Evolutionary conservation across 1,284 basidiomycete genomes (phyloP).

Genomic region (Singerocomus inundabilis): DNA sequence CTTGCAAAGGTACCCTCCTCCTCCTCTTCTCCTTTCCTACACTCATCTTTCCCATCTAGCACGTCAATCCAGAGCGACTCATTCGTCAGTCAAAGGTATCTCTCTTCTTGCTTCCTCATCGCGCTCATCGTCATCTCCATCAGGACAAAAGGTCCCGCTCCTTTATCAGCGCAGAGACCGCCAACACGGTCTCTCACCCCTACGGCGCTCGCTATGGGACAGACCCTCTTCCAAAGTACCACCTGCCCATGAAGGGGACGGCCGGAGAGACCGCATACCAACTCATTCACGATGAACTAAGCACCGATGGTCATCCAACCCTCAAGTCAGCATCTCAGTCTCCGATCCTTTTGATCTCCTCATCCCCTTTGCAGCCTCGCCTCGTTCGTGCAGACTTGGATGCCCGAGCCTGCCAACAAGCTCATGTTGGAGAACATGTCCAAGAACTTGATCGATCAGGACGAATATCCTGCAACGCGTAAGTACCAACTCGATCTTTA

Average conservation of each 20-base stretch:
- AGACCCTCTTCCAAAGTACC: conserved; percentile 63
- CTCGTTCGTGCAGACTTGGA: conserved; percentile 74
- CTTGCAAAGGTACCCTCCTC: conserved; percentile 46
- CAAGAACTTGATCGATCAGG: conserved; percentile 89
- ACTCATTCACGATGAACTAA: conserved; percentile 82
- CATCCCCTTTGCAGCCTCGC: conserved; percentile 84
- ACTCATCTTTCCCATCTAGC: conserved; percentile 39
- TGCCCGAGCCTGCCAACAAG: conserved; percentile 60
- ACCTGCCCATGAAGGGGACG: conserved; percentile 60
- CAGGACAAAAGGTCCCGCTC: conserved; percentile 48
- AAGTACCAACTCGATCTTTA: conserved; percentile 20
- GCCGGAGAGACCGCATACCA: conserved; percentile 66
- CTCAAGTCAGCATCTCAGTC: conserved; percentile 38
- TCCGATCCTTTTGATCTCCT: not conserved
- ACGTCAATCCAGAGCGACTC: conserved; percentile 62
- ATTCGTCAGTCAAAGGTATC: conserved; percentile 53
- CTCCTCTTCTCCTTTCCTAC: not conserved
- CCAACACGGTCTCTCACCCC: conserved; percentile 38
- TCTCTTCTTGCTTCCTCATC: not conserved
- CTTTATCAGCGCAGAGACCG: conserved; percentile 36
- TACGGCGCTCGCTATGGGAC: conserved; percentile 70
- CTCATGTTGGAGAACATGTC: conserved; percentile 83
- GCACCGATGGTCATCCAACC: conserved; percentile 62
- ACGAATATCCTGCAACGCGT: conserved; percentile 89
- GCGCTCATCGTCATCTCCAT: not conserved